A percentile compares a stretch with the other conserved stretches of the same genome.
These are phyloP conservation scores for Phytophthora citrophthora DNA, from an alignment of 352 stramenopile genomes.

Conservation along the genomic window DNA sequence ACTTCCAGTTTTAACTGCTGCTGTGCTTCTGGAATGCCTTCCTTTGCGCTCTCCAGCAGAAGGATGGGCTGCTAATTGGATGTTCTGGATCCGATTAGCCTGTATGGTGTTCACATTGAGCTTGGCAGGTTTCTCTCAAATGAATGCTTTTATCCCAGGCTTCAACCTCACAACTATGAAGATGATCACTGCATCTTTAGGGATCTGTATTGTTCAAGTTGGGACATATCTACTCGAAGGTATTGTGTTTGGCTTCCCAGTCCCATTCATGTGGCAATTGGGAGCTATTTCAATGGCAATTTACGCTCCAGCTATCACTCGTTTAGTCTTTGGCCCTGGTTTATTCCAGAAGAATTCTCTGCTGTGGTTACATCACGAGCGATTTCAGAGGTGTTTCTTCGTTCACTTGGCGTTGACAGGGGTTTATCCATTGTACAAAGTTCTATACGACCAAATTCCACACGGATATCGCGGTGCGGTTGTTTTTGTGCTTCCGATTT, in stretches of 20 bases:
- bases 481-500: slow-evolving; percentile 14
- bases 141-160: slow-evolving; percentile 20
- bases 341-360: slow-evolving; percentile 13
- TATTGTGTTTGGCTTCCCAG: slow-evolving; percentile 16
- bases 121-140: slow-evolving; percentile 14
- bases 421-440: slow-evolving; percentile 29
- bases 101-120: slow-evolving; percentile 18
- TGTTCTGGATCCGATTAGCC: slow-evolving; percentile 15
- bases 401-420: slow-evolving; percentile 10
- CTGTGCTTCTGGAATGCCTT: slow-evolving; percentile 12
- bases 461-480: slow-evolving; percentile 5
- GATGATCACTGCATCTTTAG: slow-evolving; percentile 6
- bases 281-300: slow-evolving; percentile 20
- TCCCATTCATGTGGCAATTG: slow-evolving; percentile 28
- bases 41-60: slow-evolving; percentile 4
- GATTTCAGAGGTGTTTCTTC: slow-evolving; percentile 17
- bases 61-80: slow-evolving; percentile 19
- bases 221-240: slow-evolving; percentile 15
- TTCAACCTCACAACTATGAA: slow-evolving; percentile 10
- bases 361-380: slow-evolving; percentile 4
- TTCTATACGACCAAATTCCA: slow-evolving; percentile 22
- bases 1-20: slow-evolving; percentile 4
- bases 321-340: slow-evolving; percentile 7
- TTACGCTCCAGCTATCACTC: slow-evolving; percentile 3
- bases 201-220: neutral